These are phyloP conservation scores for Rhizophagus sp. DNA, from an alignment of 192 early-diverging fungal genomes.

Conservation along the genomic window DNA sequence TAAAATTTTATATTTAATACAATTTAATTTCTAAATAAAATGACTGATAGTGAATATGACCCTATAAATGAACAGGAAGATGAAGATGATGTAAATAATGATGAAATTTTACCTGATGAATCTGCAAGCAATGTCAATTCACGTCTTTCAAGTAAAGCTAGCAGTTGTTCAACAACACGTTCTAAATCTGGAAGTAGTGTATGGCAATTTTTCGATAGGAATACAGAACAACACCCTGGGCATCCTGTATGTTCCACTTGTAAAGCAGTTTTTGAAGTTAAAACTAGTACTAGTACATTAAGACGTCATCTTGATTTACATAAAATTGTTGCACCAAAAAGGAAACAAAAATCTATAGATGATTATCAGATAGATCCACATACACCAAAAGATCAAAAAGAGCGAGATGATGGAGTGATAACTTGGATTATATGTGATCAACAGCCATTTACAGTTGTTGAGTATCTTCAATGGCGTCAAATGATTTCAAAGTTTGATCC, in stretches of 20 bases:
- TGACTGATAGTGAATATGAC: too few species aligned
- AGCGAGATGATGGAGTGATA: background rate
- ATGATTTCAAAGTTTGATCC: slow-evolving; percentile 9
- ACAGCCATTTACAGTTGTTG: slow-evolving; percentile 7
- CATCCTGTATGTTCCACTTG: background rate
- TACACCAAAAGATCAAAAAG: background rate
- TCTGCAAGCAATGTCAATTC: too few species aligned
- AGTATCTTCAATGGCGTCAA: background rate
- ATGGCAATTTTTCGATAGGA: too few species aligned
- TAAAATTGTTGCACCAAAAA: background rate
- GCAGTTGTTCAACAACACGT: too few species aligned
- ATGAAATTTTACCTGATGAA: too few species aligned
- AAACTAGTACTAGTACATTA: background rate
- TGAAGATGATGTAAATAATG: too few species aligned
- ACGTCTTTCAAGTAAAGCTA: too few species aligned
- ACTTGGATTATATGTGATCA: slow-evolving; percentile 17
- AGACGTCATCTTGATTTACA: background rate
- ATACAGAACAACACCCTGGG: too few species aligned
- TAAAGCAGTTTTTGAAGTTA: background rate
- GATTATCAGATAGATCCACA: slow-evolving; percentile 2
- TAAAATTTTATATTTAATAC: too few species aligned
- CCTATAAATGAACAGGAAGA: too few species aligned
- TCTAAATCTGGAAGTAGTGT: too few species aligned
- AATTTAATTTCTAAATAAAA: too few species aligned
- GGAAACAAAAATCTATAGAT: background rate